Percentiles rank a stretch among this genome's conserved stretches.
Conservation (phyloP, 768 basidiomycete species). For the Imleria badia region DNA sequence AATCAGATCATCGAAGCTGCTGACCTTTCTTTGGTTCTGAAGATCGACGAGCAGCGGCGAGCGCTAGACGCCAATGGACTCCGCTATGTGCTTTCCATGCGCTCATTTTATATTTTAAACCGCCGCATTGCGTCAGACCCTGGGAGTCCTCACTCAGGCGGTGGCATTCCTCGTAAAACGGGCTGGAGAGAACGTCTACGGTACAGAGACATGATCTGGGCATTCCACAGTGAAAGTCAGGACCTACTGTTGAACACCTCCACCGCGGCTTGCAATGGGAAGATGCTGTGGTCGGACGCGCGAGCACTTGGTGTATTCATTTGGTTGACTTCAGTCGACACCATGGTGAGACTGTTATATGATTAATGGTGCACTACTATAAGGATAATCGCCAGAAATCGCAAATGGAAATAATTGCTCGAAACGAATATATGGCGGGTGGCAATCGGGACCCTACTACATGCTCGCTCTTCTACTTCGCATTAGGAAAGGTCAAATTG, state of each 20-base stretch:
- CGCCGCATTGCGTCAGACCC: constrained; percentile 51
- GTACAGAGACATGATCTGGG: constrained; percentile 96
- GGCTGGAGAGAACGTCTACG: constrained; percentile 75
- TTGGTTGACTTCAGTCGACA: constrained; percentile 81
- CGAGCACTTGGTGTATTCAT: constrained; percentile 81
- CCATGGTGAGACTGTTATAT: constrained; percentile 55
- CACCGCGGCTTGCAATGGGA: constrained; percentile 69
- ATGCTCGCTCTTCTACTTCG: constrained; percentile 93
- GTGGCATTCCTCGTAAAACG: constrained; percentile 42
- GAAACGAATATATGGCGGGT: constrained; percentile 89
- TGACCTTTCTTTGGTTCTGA: constrained; percentile 2
- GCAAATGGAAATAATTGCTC: constrained; percentile 84
- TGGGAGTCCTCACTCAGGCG: constrained; percentile 46
- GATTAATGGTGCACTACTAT: background rate
- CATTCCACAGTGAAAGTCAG: constrained; percentile 93
- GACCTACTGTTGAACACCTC: constrained; percentile 76
- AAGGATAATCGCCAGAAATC: constrained; percentile 50
- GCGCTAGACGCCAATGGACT: constrained; percentile 90
- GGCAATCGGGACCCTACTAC: constrained; percentile 85
- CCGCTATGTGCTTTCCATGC: constrained; percentile 90
- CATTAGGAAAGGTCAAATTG: constrained; percentile 86
- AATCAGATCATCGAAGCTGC: background rate
- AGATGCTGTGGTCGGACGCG: constrained; percentile 90
- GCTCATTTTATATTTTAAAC: constrained; percentile 87
- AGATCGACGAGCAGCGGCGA: constrained; percentile 91